Evolutionary conservation across 768 basidiomycete genomes (phyloP).

Genomic region (Leccinum sublutescens): DNA sequence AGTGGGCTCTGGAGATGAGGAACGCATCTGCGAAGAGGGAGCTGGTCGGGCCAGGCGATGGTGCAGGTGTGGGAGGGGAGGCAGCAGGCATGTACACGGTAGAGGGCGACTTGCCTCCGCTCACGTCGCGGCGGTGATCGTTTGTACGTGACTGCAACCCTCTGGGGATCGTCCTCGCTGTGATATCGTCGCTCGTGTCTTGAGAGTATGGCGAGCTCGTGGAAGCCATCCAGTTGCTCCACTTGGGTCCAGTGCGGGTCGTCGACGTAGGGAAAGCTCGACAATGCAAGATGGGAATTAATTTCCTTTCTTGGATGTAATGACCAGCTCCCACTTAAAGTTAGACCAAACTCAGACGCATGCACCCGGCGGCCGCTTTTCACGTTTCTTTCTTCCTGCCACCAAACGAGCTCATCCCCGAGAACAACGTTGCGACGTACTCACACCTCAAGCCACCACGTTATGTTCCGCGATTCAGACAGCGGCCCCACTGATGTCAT

Average conservation of each 20-base stretch:
- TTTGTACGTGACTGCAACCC: conserved; percentile 8
- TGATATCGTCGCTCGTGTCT: conserved; percentile 12
- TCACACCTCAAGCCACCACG: too few relatives aligned
- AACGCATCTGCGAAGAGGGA: conserved; percentile 39
- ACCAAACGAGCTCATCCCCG: too few relatives aligned
- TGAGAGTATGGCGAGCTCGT: conserved; percentile 3
- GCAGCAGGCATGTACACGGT: conserved; percentile 49
- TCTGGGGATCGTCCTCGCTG: conserved; percentile 8
- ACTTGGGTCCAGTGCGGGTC: conserved; percentile 1
- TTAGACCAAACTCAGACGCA: too few relatives aligned
- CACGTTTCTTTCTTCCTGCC: too few relatives aligned
- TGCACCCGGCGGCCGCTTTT: too few relatives aligned
- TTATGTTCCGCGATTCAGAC: too few relatives aligned
- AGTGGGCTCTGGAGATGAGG: conserved; percentile 17
- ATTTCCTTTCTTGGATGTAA: too few relatives aligned
- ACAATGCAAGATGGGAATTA: too few relatives aligned
- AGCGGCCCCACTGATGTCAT: too few relatives aligned
- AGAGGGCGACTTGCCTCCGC: conserved; percentile 21
- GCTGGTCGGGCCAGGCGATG: conserved; percentile 54
- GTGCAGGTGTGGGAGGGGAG: conserved; percentile 62
- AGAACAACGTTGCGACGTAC: too few relatives aligned
- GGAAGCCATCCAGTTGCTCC: conserved; percentile 10
- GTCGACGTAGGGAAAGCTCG: background rate
- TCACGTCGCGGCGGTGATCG: conserved; percentile 18
- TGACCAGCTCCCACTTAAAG: too few relatives aligned